These are phyloP conservation scores for Amanita muscaria DNA, from an alignment of 768 basidiomycete genomes.

Conservation along the genomic window DNA sequence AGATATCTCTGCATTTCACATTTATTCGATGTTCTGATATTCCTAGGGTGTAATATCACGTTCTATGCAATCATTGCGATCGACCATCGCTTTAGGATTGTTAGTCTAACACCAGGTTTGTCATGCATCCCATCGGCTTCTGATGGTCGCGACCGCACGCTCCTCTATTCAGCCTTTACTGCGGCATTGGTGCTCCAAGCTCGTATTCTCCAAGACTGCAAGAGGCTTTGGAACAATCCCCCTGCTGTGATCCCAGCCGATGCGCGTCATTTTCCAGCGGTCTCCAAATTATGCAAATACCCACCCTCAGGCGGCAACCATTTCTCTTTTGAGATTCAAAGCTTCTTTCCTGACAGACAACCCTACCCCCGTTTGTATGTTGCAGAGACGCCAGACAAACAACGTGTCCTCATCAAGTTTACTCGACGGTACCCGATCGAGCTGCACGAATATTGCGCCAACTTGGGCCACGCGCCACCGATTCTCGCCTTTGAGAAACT, in stretches of 20 bases:
- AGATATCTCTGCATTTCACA: neutral
- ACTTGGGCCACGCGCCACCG: constrained; percentile 13
- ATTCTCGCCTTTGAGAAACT: constrained; percentile 14
- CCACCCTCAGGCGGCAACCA: constrained; percentile 2
- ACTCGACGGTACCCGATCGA: constrained; percentile 10
- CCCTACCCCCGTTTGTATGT: constrained; percentile 7
- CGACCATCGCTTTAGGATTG: constrained; percentile 13
- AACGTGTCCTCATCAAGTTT: constrained; percentile 15
- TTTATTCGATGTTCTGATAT: constrained; percentile 4
- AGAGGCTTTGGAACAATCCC: neutral
- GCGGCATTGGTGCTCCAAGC: constrained; percentile 14
- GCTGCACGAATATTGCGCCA: constrained; percentile 15
- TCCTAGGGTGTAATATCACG: constrained; percentile 9
- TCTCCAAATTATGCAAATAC: constrained; percentile 5
- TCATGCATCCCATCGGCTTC: constrained; percentile 15
- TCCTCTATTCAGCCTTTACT: constrained; percentile 14
- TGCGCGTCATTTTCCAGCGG: neutral
- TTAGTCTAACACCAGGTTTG: constrained; percentile 15
- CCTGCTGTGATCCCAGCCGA: neutral
- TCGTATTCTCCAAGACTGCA: constrained; percentile 9
- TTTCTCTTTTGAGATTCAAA: constrained; percentile 10
- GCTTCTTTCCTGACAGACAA: neutral
- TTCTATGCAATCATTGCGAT: constrained; percentile 15
- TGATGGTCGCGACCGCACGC: constrained; percentile 10
- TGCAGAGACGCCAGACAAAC: constrained; percentile 12